Evolutionary conservation across 2,329 filamentous ascomycete genomes (phyloP), one percentile per base, ranked within the genome.

Genomic region (Fusarium sulawesiense): DNA sequence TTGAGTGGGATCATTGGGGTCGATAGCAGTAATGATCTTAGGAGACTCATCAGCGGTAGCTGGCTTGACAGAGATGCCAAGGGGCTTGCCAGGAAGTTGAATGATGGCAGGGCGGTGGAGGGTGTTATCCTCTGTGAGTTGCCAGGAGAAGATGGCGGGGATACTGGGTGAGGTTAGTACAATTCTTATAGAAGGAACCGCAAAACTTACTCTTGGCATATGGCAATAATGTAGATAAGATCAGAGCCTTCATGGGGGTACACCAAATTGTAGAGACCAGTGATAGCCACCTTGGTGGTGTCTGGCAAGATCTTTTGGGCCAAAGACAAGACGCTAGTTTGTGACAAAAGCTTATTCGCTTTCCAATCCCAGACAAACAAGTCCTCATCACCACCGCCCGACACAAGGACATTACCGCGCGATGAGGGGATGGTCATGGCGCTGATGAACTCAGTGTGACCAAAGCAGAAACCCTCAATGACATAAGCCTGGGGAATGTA

Each of bases 381-480:
- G 68, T 91, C 87, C 62, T 91, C 84, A 74, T 98, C 95, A 6
- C 95, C 96, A 50, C 95, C 95, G 12, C 93, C 96, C 8, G 94
- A 97, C 32, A 98, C 81, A 30, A 99, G 85, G 2, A 91, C 72
- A n/a, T 89, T 85, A 5, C 85, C 84, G 25, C 83, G 80, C 55
- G 80, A 81, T 0, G 77, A 77, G 1, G 90, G 89, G 20, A 95
- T 81, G 74, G 90, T 91, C 45, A 99, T 82, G 61, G 88, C 89
- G 81, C 87, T 93, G 70, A 99, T 85, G 78, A 98, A 98, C 40
- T 94, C 88, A 55, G 86, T 89, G 80, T 99, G 96, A 6, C 94
- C 95, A 4, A 98, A 86, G 77, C 95, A 98, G 80, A 92, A 98
- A 1, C 86, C 86, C 79, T 98, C 94, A 69, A 98, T 97, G 64